phyloP scores from a whole-genome alignment of 805 yeast species.

The Zygotorulaspora sp. region DNA sequence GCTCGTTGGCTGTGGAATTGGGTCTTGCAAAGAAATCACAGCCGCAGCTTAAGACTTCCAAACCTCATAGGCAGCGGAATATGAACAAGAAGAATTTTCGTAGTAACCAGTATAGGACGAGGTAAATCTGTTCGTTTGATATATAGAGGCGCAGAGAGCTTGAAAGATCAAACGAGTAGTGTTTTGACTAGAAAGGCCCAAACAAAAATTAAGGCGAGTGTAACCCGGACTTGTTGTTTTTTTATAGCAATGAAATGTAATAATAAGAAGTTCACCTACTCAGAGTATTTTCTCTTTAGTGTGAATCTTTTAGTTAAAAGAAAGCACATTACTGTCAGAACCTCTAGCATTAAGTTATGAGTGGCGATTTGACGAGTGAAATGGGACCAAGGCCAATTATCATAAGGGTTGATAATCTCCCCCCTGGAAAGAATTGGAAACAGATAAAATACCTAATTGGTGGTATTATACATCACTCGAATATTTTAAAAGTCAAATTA shows the following conservation, averaged over 20 bases:
- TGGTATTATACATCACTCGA: constrained; percentile 32
- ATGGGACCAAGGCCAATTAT: constrained; percentile 2
- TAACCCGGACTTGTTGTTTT: constrained; percentile 3
- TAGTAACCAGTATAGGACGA: constrained; percentile 5
- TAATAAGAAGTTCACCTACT: background rate
- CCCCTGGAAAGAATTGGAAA: constrained; percentile 35
- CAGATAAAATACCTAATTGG: constrained; percentile 34
- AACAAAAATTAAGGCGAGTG: too few relatives aligned
- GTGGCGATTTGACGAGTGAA: background rate
- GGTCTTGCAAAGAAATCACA: constrained; percentile 44
- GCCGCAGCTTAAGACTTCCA: constrained; percentile 1
- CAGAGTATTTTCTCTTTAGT: too few relatives aligned
- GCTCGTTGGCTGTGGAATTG: constrained; percentile 62
- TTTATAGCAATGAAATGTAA: constrained; percentile 2
- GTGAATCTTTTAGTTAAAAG: too few relatives aligned
- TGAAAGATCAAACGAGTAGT: too few relatives aligned
- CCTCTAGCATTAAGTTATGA: background rate
- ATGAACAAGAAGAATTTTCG: constrained; percentile 1
- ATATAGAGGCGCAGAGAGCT: too few relatives aligned
- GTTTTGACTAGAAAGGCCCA: too few relatives aligned
- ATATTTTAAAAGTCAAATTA: constrained; percentile 29
- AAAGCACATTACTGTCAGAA: too few relatives aligned
- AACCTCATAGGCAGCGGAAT: constrained; percentile 8
- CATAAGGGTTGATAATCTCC: constrained; percentile 32
- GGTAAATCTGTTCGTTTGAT: too few relatives aligned